Percentiles rank a stretch among this genome's conserved stretches.
Evolutionary conservation across 441 rosid genomes (phyloP).

Genomic region (Viola pubescens): DNA sequence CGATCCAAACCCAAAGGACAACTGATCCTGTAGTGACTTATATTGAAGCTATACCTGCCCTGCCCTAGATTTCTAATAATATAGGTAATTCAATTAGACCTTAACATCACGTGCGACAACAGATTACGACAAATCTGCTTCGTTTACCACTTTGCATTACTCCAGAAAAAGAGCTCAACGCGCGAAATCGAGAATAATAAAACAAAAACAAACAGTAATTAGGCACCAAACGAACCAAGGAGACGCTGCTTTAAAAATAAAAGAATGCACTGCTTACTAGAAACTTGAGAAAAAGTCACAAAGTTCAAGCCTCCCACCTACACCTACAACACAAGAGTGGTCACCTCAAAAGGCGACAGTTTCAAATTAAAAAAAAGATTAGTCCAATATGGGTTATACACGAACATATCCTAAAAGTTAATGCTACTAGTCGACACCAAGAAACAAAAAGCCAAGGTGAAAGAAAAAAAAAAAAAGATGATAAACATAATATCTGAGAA

Average conservation of each 20-base stretch:
- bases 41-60: too few species aligned
- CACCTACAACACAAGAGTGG: slow-evolving; percentile 12
- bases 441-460: neutral
- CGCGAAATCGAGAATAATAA: too few species aligned
- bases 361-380: slow-evolving; percentile 19
- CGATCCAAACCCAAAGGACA: too few species aligned
- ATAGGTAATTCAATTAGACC: too few species aligned
- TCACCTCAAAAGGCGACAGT: slow-evolving; percentile 7
- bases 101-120: too few species aligned
- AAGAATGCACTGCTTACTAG: slow-evolving; percentile 31
- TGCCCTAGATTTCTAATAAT: too few species aligned
- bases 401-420: slow-evolving; percentile 26
- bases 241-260: slow-evolving; percentile 22
- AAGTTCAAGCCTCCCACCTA: slow-evolving; percentile 26
- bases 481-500: slow-evolving; percentile 27
- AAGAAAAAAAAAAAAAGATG: slow-evolving; percentile 17
- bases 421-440: slow-evolving; percentile 12
- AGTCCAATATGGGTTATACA: slow-evolving; percentile 21
- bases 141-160: too few species aligned
- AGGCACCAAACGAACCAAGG: neutral
- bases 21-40: too few species aligned
- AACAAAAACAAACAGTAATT: neutral
- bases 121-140: too few species aligned
- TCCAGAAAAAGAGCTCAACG: too few species aligned
- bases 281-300: slow-evolving; percentile 17